phyloP scores from a whole-genome alignment of 768 basidiomycete genomes.

The Phallus indusiatus region DNA sequence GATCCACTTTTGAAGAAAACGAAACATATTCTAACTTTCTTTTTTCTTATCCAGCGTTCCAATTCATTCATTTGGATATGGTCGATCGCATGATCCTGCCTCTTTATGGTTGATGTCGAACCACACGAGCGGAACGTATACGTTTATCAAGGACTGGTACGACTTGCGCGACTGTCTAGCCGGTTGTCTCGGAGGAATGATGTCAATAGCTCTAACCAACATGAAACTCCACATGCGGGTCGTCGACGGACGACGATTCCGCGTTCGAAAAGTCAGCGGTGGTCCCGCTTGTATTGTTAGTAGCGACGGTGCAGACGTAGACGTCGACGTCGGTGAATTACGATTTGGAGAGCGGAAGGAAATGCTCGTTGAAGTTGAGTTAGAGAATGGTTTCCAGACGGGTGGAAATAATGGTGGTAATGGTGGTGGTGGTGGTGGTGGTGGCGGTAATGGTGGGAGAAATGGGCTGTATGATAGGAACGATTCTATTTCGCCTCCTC shows the following conservation, averaged over 20 bases:
- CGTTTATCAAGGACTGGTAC: slow-evolving; percentile 97
- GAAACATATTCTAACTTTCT: not conserved
- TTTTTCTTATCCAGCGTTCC: slow-evolving; percentile 51
- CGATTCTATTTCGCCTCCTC: slow-evolving; percentile 8
- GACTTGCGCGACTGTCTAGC: slow-evolving; percentile 88
- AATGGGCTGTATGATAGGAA: slow-evolving; percentile 20
- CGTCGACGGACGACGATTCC: slow-evolving; percentile 83
- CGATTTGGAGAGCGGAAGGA: slow-evolving; percentile 96
- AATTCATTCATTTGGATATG: slow-evolving; percentile 96
- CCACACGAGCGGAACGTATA: slow-evolving; percentile 94
- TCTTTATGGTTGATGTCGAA: slow-evolving; percentile 99
- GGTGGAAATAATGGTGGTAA: not conserved
- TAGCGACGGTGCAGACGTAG: slow-evolving; percentile 89
- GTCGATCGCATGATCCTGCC: slow-evolving; percentile 92
- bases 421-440: not conserved
- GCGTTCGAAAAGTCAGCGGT: slow-evolving; percentile 90
- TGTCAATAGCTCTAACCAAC: slow-evolving; percentile 85
- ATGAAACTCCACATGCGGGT: slow-evolving; percentile 96
- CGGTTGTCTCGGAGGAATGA: slow-evolving; percentile 92
- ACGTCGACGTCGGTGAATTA: slow-evolving; percentile 90
- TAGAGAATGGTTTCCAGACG: slow-evolving; percentile 53
- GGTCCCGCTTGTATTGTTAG: slow-evolving; percentile 80
- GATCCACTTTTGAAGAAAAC: not conserved
- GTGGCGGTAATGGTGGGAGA: not conserved
- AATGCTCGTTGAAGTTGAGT: slow-evolving; percentile 93